Evolutionary conservation across 1,284 basidiomycete genomes (phyloP).

Genomic region (Ceratorhiza oryzae-sativae): DNA sequence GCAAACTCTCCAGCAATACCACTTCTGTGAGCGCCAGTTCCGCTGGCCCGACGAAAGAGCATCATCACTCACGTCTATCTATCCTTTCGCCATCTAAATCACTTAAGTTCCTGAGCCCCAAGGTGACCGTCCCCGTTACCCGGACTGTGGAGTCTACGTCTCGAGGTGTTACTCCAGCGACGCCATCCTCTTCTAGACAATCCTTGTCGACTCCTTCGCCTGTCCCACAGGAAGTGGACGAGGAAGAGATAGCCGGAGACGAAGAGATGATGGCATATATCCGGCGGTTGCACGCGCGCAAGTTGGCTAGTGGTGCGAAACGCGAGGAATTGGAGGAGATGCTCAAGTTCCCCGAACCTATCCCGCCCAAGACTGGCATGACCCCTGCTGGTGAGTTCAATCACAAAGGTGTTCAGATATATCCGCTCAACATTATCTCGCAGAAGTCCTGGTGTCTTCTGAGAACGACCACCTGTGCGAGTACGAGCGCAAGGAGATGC

Average conservation of each 20-base stretch:
- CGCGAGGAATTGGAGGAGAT: conserved; percentile 89
- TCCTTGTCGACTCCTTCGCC: conserved; percentile 84
- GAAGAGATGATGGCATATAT: conserved; percentile 98
- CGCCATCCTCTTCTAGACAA: conserved; percentile 76
- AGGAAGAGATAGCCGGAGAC: conserved; percentile 91
- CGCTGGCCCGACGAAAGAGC: conserved; percentile 50
- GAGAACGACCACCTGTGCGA: conserved; percentile 74
- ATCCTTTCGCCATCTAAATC: conserved; percentile 82
- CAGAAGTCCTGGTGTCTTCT: conserved; percentile 68
- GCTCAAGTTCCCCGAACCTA: conserved; percentile 91
- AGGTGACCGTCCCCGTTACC: conserved; percentile 67
- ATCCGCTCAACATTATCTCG: conserved; percentile 18
- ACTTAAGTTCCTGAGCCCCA: conserved; percentile 78
- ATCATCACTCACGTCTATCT: conserved; percentile 62
- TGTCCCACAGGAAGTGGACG: conserved; percentile 74
- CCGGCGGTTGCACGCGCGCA: conserved; percentile 86
- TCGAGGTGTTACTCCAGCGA: conserved; percentile 58
- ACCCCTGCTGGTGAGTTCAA: conserved; percentile 71
- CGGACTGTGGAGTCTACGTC: conserved; percentile 62
- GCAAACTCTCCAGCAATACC: conserved; percentile 71
- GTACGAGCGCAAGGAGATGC: conserved; percentile 91
- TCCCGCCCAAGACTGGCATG: conserved; percentile 70
- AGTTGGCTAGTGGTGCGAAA: conserved; percentile 80
- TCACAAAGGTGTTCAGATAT: too few species aligned
- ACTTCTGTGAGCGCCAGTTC: conserved; percentile 53